Evolutionary conservation across 2,329 filamentous ascomycete species (phyloP), one percentile per base, ranked within the genome.

Genomic region (Fusarium sp.): DNA sequence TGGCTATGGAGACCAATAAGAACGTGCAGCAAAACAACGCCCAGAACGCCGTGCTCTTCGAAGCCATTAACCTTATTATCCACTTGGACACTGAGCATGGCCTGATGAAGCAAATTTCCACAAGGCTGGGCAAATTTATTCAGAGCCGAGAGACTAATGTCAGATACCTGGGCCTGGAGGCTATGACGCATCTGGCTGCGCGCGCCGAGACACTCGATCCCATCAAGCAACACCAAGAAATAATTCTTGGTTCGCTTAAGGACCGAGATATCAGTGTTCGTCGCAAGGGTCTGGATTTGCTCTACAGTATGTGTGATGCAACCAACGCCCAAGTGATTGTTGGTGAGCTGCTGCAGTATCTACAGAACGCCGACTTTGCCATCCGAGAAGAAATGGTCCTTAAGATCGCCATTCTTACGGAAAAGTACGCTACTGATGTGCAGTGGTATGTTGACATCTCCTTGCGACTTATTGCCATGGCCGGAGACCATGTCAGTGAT

Each of bases 401-500:
- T 69, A 99, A 99, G 83, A 97, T 99, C 81, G 96, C 96, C 55
- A 99, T 99, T 77, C 82, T 99, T 71, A 98, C 97, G 1, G 96
- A 99, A 79, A 98, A 98, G 79, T 99, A 99, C 79, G 96, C 96
- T 25, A 98, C 95, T 1, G 96, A 99, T 77, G 93, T 97, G 22
- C 95, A 98, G 83, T 99, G 96, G 96, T 99, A 99, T 80, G 97
- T 99, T 68, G 95, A 99, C 78, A 98, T 98, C 73, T 97, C 96
- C 14, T 86, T 99, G 72, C 90, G 95, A 59, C 88, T 99, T 55
- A 95, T 99, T 63, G 94, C 95, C 63, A 95, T 98, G 89, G 96
- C 97, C 5, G 96, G 96, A 73, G 96, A 99, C 77, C 96, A 99
- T 79, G 95, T 99, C 73, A 98, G 95, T 80, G 97, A 99, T 70